These are phyloP conservation scores for Avena atlantica DNA, from an alignment of 176 grass and related monocot species.

Conservation along the genomic window DNA sequence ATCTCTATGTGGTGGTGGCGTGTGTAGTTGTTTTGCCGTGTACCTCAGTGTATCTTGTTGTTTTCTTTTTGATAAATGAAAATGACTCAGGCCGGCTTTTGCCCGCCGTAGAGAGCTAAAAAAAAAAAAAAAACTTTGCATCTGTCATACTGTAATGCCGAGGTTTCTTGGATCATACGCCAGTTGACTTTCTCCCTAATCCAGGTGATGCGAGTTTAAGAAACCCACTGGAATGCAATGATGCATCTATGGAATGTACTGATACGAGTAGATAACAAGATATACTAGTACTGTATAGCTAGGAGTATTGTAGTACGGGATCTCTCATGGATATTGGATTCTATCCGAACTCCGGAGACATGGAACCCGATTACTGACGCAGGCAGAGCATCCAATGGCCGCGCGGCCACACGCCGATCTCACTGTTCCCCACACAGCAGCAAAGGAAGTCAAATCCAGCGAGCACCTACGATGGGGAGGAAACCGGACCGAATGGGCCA, in stretches of 20 bases:
- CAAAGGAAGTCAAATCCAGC: not conserved
- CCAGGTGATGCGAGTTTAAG: not conserved
- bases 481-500: not conserved
- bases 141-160: not conserved
- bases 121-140: not conserved
- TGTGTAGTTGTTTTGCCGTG: too few species aligned
- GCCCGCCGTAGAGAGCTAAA: too few species aligned
- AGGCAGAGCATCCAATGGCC: slow-evolving; percentile 44
- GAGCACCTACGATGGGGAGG: not conserved
- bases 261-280: not conserved
- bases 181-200: not conserved
- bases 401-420: not conserved
- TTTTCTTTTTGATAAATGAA: too few species aligned
- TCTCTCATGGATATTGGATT: not conserved
- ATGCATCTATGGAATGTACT: not conserved
- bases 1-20: too few species aligned
- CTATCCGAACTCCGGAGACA: slow-evolving; percentile 21
- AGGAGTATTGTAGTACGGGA: too few species aligned
- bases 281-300: not conserved
- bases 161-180: not conserved
- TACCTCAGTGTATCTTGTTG: too few species aligned
- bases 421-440: slow-evolving; percentile 35
- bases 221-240: not conserved
- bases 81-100: too few species aligned
- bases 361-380: slow-evolving; percentile 20